Evolutionary conservation across 2,329 filamentous ascomycete species (phyloP).

Genomic region (Falciphora oryzae): DNA sequence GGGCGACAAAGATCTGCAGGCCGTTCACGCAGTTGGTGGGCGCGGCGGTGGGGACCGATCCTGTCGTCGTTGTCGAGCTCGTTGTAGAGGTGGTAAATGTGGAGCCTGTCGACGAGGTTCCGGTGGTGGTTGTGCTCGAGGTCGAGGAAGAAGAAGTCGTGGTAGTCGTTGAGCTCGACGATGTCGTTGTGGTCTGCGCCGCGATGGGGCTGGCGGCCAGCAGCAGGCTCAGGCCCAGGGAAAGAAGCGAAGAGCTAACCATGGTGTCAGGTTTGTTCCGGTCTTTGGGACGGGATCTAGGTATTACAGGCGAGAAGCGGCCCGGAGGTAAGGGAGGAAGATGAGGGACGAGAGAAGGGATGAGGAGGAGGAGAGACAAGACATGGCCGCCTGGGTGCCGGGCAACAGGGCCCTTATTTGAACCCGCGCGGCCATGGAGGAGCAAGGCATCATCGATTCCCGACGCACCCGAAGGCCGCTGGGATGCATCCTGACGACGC

Average conservation of each 20-base stretch:
- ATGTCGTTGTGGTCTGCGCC: background rate
- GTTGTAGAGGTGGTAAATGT: background rate
- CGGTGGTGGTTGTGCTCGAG: background rate
- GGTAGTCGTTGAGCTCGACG: background rate
- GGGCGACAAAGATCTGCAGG: constrained; percentile 21
- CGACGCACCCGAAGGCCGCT: no score
- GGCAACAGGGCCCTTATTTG: background rate
- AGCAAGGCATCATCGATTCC: background rate
- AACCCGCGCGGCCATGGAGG: no score
- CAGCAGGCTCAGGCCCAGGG: background rate
- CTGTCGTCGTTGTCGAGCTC: background rate
- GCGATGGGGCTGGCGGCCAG: background rate
- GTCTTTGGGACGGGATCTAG: background rate
- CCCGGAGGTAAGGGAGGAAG: background rate
- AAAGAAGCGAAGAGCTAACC: background rate
- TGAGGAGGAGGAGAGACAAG: background rate
- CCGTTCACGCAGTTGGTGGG: constrained; percentile 15
- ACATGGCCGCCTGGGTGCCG: background rate
- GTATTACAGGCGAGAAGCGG: no score
- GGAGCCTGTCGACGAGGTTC: background rate
- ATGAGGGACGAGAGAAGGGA: background rate
- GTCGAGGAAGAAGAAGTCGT: background rate
- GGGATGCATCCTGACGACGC: background rate
- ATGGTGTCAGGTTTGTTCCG: background rate
- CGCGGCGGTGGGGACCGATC: background rate